Conservation (phyloP, 1,284 basidiomycete species). For the Ceratorhiza oryzae-sativae region DNA sequence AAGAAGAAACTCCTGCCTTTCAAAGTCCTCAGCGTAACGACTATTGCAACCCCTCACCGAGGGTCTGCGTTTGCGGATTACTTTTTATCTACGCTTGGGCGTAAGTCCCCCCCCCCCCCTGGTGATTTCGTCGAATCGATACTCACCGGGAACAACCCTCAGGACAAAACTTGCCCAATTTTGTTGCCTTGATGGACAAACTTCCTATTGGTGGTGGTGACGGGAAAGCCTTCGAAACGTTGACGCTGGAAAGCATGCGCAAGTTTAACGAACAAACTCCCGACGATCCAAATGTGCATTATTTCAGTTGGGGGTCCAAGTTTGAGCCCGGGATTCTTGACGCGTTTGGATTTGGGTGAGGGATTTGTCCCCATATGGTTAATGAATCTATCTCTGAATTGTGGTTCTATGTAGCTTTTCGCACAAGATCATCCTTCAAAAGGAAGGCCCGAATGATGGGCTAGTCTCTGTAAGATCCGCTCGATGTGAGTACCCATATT, state of each 20-base stretch:
- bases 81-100: conserved; percentile 82
- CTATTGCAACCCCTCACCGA: conserved; percentile 91
- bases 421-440: conserved; percentile 82
- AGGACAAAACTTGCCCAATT: conserved; percentile 52
- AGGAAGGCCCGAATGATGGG: conserved; percentile 93
- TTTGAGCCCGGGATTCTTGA: conserved; percentile 89
- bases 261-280: conserved; percentile 87
- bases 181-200: conserved; percentile 66
- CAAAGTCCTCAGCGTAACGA: conserved; percentile 82
- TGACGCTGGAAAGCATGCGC: conserved; percentile 86
- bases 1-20: conserved; percentile 48
- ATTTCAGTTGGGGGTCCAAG: conserved; percentile 92
- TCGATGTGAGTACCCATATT: conserved; percentile 62
- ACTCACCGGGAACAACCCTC: conserved; percentile 50
- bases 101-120: conserved; percentile 53
- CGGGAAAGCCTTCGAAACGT: conserved; percentile 87
- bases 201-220: conserved; percentile 88
- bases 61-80: conserved; percentile 95
- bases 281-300: conserved; percentile 77
- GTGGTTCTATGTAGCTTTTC: conserved; percentile 66
- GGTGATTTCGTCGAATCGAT: no score
- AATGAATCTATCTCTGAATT: no score
- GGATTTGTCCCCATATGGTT: no score
- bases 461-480: conserved; percentile 84
- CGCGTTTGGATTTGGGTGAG: conserved; percentile 61